Base-by-base conservation (phyloP, 306 rosid species). In the Rosa persica region DNA sequence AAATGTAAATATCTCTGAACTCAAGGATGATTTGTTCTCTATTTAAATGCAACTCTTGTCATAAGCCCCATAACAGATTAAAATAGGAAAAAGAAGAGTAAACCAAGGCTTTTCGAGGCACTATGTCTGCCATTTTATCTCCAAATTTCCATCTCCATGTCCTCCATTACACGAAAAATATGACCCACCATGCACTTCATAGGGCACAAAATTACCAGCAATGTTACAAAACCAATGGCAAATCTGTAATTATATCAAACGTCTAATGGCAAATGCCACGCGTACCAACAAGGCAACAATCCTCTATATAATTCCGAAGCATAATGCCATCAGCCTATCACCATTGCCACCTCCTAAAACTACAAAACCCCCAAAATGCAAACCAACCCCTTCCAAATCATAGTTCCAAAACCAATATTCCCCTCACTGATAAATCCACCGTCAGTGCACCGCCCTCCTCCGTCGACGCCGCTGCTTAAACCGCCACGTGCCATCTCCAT, bases 101-200 rank as follows among this genome's bases (percentile, higher is more conserved):
- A 85, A 75, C 67, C 52, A 17, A 78, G 81, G n/a, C n/a, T n/a
- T n/a, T n/a, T n/a, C n/a, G n/a, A n/a, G n/a, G 83, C 84, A 67
- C 69, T 68, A 61, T 92, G 93, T 89, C 93, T 89, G 93, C 95
- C 95, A 87, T 84, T 86, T 23, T 57, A 64, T 76, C 42, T 81
- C 75, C 89, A 83, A 83, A 74, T 72, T 78, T 47, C 46, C 22
- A 64, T 75, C 74, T 15, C 42, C 42, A 44, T 85, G 88, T 74
- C 88, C 82, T 74, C 90, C 90, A 87, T 80, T 80, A 74, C 74
- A 77, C 81, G 74, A 74, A 39, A 74, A 69, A 30, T 43, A 80
- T 73, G 74, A 69, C 88, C 90, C 89, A 89, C 93, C 80, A 82
- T 79, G 75, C 81, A 79, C 89, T 74, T 81, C 79, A 67, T 62